Percentiles rank a stretch among this genome's conserved stretches.
These are phyloP conservation scores for Alternaria consortialis DNA, from an alignment of 2,329 filamentous ascomycete genomes.

Conservation along the genomic window DNA sequence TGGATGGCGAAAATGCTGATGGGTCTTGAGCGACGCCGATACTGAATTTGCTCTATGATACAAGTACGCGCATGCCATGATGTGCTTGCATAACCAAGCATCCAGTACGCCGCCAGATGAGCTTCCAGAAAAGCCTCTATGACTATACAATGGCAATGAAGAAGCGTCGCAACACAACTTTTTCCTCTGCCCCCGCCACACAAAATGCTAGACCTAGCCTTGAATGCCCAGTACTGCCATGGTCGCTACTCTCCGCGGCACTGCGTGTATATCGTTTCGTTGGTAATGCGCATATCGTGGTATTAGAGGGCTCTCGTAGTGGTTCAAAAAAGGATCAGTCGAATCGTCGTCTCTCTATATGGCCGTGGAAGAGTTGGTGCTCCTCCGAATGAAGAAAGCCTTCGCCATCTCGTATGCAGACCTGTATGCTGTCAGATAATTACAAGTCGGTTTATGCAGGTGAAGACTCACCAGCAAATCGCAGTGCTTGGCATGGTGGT, in stretches of 20 bases:
- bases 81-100: conserved; percentile 36
- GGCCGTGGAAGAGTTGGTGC: conserved; percentile 38
- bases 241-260: conserved; percentile 19
- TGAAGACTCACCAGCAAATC: conserved; percentile 84
- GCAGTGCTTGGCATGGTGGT: conserved; percentile 98
- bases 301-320: conserved; percentile 9
- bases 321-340: conserved; percentile 10
- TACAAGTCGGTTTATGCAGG: neutral
- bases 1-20: neutral
- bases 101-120: conserved; percentile 39
- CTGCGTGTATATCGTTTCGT: conserved; percentile 24
- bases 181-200: conserved; percentile 26
- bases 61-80: conserved; percentile 38
- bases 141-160: conserved; percentile 37
- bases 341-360: conserved; percentile 24
- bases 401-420: conserved; percentile 74
- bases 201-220: conserved; percentile 22
- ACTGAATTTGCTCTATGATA: conserved; percentile 42
- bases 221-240: conserved; percentile 31
- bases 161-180: conserved; percentile 26
- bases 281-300: conserved; percentile 19
- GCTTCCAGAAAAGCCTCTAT: conserved; percentile 40
- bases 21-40: conserved; percentile 9
- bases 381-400: conserved; percentile 67
- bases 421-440: conserved; percentile 51